Evolutionary conservation across 768 basidiomycete genomes (phyloP), one percentile per base, ranked within the genome.

Genomic region (Rhodotorula sphaerocarpa): DNA sequence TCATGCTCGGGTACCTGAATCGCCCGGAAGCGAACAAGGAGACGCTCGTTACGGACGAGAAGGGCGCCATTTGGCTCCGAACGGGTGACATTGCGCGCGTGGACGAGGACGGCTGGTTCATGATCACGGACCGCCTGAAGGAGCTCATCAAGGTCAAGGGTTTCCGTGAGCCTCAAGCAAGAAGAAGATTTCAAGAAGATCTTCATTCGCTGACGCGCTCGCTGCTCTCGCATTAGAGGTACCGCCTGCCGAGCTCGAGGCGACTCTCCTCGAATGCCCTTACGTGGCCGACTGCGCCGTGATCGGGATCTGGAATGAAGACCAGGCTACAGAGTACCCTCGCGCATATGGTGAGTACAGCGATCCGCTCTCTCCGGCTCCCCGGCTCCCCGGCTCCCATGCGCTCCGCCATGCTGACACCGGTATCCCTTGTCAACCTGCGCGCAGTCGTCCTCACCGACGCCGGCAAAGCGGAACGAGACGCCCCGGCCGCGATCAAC

Each of bases 271-370:
- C 30, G 45, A 51, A 3, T 69, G 60, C 34, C 67, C 67, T 2
- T 31, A 34, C 54, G 61, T 93, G 23, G 84, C 82, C 5, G 90
- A 95, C 70, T 81, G 80, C 2, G 89, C 84, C 15, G 90, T 93
- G 25, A 85, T 91, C 59, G 88, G 89, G 3, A 76, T 91, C 2
- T 79, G 83, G 7, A 81, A 79, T 65, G 79, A 79, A 7, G 79
- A 80, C 57, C 82, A 88, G 68, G 85, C 84, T 5, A 88, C 90
- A 1, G 90, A 93, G 74, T 78, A 89, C 7, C 90, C 89, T 2
- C 81, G 86, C 4, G 62, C 47, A 0, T 66, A 59, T 45, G 18
- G 59, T 50, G 45, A 30, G 52, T 55, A 23, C 6, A n/a, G 16
- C 14, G 5, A n/a, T n/a, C n/a, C n/a, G n/a, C n/a, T n/a, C n/a